Conservation (phyloP, 768 basidiomycete species). For the Lyophyllum shimeji region DNA sequence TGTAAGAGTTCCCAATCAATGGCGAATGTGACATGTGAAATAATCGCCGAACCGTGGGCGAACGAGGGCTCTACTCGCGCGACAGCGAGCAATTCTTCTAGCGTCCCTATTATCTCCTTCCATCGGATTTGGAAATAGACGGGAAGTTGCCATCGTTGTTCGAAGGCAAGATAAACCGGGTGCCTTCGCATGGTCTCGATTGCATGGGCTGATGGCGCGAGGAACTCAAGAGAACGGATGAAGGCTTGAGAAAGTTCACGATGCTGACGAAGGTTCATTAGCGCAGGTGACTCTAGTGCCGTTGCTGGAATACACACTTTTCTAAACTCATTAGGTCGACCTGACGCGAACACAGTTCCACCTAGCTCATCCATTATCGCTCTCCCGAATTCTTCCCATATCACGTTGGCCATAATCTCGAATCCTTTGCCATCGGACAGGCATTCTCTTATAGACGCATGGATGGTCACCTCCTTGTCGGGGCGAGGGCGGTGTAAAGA, state of each 20-base stretch:
- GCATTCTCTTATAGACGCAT: neutral
- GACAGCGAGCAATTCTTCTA: conserved; percentile 66
- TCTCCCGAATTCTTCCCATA: conserved; percentile 84
- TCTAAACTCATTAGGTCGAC: conserved; percentile 86
- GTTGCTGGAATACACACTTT: conserved; percentile 49
- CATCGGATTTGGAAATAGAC: conserved; percentile 97
- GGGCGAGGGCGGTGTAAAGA: conserved; percentile 27
- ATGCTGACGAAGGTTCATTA: conserved; percentile 48
- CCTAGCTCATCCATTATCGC: conserved; percentile 88
- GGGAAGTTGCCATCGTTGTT: conserved; percentile 90
- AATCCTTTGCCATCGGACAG: conserved; percentile 47
- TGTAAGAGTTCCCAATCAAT: conserved; percentile 13
- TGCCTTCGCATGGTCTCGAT: conserved; percentile 74
- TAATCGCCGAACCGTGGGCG: conserved; percentile 37
- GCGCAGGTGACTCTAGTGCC: neutral
- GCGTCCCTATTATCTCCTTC: conserved; percentile 83
- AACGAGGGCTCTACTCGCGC: conserved; percentile 40
- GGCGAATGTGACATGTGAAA: neutral
- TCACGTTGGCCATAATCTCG: conserved; percentile 82
- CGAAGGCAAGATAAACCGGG: conserved; percentile 69
- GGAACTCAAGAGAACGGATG: conserved; percentile 74
- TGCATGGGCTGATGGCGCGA: conserved; percentile 74
- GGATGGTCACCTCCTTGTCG: conserved; percentile 15
- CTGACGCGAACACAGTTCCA: conserved; percentile 81
- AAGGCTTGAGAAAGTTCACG: conserved; percentile 85